Evolutionary conservation across 2,329 filamentous ascomycete genomes (phyloP), one percentile per base, ranked within the genome.

Genomic region (Fusarium anguioides): DNA sequence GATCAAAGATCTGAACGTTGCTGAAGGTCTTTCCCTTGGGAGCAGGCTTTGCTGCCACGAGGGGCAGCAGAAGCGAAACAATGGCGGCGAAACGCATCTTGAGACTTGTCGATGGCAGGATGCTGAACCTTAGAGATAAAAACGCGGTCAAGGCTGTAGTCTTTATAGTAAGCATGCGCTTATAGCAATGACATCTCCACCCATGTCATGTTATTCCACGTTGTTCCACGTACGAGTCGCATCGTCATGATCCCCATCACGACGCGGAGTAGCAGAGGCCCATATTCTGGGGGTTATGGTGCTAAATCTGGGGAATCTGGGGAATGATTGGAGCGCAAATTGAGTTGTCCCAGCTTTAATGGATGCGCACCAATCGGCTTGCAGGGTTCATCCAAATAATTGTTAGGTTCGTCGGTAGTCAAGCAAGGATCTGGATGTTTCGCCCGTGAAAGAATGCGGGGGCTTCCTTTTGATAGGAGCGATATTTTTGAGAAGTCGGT

Each of bases 1-100:
- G 81, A 39, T 76, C 75, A 66, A 78, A 84, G 39, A 84, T 76
- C 70, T 79, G 74, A 24, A 76, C 75, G 23, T 72, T 72, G 36
- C 68, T 71, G 31, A 70, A 57, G 14, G 64, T 67, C n/a, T 58
- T 64, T 26, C 52, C 52, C 36, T 64, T 64, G 17, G 51, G 46
- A 23, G 60, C 26, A 31, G 60, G 60, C 41, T 50, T 50, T 33
- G 64, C 64, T 46, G 55, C 60, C 55, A 51, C 65, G 2, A 68
- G 44, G 40, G 65, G 65, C 60, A 68, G 55, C 39, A 68, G 4
- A 9, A 68, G 46, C 3, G 65, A 62, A 26, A 50, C 36, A 27
- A 68, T 51, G 35, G 44, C 24, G 11, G 65, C 50, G 35, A 68
- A 68, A 61, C 60, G 61, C 65, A 68, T 68, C 39, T 42, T 66